Evolutionary conservation across 179 eudicot species (phyloP).

Genomic region (Spergularia azorica): DNA sequence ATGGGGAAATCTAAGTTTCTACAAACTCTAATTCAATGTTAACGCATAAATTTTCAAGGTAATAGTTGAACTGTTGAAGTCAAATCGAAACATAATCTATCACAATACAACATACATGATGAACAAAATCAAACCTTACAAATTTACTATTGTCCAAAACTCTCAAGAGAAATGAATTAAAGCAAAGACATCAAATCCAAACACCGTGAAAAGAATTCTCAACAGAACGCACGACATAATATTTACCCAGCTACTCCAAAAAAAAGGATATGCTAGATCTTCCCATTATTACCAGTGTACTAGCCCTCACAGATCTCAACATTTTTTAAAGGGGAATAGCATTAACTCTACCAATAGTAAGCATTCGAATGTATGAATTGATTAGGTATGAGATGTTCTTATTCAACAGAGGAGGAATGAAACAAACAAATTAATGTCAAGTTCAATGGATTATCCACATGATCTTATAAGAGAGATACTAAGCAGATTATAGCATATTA

Average conservation of each 20-base stretch:
- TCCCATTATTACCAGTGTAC: background rate
- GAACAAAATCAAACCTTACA: background rate
- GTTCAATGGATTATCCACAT: too few species aligned
- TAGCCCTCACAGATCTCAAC: conserved; percentile 1
- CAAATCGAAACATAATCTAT: background rate
- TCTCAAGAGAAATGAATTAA: background rate
- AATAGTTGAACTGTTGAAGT: background rate
- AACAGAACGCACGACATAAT: background rate
- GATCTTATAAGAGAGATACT: background rate
- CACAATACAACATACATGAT: background rate
- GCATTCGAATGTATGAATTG: background rate
- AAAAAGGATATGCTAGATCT: background rate
- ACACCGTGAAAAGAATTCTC: background rate
- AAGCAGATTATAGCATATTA: background rate
- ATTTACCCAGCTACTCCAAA: background rate
- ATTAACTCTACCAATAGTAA: background rate
- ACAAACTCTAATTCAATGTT: too few species aligned
- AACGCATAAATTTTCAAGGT: background rate
- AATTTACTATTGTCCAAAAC: too few species aligned
- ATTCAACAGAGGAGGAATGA: background rate
- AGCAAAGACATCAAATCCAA: conserved; percentile 2
- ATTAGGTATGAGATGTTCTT: background rate
- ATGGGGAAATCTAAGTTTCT: background rate
- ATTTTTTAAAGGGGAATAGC: background rate
- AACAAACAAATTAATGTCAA: background rate